phyloP scores from a whole-genome alignment of 495 filamentous ascomycete species.

The Neurospora terricola region DNA sequence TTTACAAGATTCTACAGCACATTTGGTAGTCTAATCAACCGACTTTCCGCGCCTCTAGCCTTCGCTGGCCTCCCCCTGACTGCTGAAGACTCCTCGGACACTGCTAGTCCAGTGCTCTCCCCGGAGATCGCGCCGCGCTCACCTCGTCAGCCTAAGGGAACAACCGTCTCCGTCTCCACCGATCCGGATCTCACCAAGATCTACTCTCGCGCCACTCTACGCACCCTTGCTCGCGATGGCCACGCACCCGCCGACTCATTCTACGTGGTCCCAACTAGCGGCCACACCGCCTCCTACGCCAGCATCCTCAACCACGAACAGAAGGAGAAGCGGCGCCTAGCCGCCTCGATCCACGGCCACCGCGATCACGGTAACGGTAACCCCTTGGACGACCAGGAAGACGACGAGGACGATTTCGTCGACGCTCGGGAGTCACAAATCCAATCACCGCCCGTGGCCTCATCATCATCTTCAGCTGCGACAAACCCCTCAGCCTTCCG shows the following conservation, averaged over 20 bases:
- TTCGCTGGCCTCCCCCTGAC: slow-evolving; percentile 82
- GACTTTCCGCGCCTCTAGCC: slow-evolving; percentile 77
- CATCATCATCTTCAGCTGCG: neutral
- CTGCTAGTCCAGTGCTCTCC: slow-evolving; percentile 15
- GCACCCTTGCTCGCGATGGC: slow-evolving; percentile 43
- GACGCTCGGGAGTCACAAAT: slow-evolving; percentile 67
- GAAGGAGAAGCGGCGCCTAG: slow-evolving; percentile 47
- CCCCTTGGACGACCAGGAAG: slow-evolving; percentile 49
- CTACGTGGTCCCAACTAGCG: slow-evolving; percentile 87
- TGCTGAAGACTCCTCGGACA: slow-evolving; percentile 36
- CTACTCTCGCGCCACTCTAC: slow-evolving; percentile 72
- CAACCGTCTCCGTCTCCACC: slow-evolving; percentile 9
- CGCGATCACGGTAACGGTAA: slow-evolving; percentile 7
- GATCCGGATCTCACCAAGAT: slow-evolving; percentile 69
- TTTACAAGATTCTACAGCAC: slow-evolving; percentile 87
- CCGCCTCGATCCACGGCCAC: slow-evolving; percentile 26
- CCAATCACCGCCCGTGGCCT: neutral
- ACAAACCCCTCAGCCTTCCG: slow-evolving; percentile 16
- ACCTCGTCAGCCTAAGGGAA: slow-evolving; percentile 17
- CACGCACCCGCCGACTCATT: slow-evolving; percentile 67
- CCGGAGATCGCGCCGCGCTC: slow-evolving; percentile 13
- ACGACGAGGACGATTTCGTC: slow-evolving; percentile 65
- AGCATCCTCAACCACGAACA: slow-evolving; percentile 68
- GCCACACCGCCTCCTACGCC: slow-evolving; percentile 82
- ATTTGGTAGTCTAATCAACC: slow-evolving; percentile 71